phyloP scores from a whole-genome alignment of 352 stramenopile genomes.

The Pythium plurisporium region DNA sequence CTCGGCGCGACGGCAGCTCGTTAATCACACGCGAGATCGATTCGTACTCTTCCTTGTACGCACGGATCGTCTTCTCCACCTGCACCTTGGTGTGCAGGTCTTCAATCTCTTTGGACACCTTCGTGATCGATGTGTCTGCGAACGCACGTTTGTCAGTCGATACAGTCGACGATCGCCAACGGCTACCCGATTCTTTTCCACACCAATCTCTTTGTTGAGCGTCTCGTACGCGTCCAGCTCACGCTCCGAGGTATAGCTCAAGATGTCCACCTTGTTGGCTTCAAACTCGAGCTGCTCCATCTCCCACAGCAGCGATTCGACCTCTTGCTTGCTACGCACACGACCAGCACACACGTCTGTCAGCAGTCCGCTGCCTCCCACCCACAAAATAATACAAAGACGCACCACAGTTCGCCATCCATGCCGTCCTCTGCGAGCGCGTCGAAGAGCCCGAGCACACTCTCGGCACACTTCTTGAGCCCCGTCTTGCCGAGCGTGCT shows the following conservation, averaged over 20 bases:
- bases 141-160: too few species aligned
- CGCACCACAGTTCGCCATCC: slow-evolving; percentile 46
- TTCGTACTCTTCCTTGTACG: slow-evolving; percentile 89
- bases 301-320: slow-evolving; percentile 81
- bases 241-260: slow-evolving; percentile 76
- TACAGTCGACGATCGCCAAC: too few species aligned
- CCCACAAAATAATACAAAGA: too few species aligned
- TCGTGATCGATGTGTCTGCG: slow-evolving; percentile 58
- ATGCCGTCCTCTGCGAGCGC: slow-evolving; percentile 56
- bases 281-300: slow-evolving; percentile 84
- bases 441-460: slow-evolving; percentile 61
- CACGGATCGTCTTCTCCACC: slow-evolving; percentile 65
- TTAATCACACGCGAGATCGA: slow-evolving; percentile 81
- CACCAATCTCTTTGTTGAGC: slow-evolving; percentile 75
- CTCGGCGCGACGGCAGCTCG: slow-evolving; percentile 58
- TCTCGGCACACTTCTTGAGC: slow-evolving; percentile 77
- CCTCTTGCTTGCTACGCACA: slow-evolving; percentile 54
- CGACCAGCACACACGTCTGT: not conserved
- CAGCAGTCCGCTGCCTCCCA: not conserved
- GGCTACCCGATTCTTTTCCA: too few species aligned
- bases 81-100: slow-evolving; percentile 72
- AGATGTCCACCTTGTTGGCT: slow-evolving; percentile 74
- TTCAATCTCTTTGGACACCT: slow-evolving; percentile 68
- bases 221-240: slow-evolving; percentile 80
- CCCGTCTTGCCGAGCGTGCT: slow-evolving; percentile 75